These are phyloP conservation scores for Nakazawaea pomicola DNA, from an alignment of 805 yeast species.

Conservation along the genomic window DNA sequence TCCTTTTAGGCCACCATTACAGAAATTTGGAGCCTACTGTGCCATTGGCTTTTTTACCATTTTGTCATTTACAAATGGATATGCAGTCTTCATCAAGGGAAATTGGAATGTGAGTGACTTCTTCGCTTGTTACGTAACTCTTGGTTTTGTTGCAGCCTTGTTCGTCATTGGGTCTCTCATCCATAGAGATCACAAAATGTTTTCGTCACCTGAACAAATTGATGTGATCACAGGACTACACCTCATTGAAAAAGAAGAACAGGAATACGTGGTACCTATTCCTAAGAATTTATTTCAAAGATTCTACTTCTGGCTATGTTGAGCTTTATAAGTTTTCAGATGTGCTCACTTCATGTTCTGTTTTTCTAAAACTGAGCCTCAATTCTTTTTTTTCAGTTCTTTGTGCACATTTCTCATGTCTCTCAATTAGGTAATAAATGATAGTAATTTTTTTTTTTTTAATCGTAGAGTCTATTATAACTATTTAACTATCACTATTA, in stretches of 20 bases:
- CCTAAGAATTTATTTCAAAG: slow-evolving; percentile 38
- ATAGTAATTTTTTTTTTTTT: too few species aligned
- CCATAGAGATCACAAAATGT: slow-evolving; percentile 43
- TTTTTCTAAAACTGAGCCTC: neutral
- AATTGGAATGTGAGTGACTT: slow-evolving; percentile 51
- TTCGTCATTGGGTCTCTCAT: slow-evolving; percentile 18
- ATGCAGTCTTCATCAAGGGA: slow-evolving; percentile 53
- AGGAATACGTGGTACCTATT: slow-evolving; percentile 23
- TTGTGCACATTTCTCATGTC: too few species aligned
- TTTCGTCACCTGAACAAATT: slow-evolving; percentile 49
- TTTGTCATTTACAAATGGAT: slow-evolving; percentile 66
- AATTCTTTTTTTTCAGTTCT: too few species aligned
- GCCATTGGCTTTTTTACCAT: slow-evolving; percentile 44
- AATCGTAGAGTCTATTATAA: too few species aligned
- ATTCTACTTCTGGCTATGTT: slow-evolving; percentile 49
- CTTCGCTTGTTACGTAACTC: slow-evolving; percentile 66
- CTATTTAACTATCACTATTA: too few species aligned
- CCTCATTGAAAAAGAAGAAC: slow-evolving; percentile 51
- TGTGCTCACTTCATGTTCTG: neutral
- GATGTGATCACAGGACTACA: slow-evolving; percentile 62
- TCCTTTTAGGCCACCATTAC: slow-evolving; percentile 51
- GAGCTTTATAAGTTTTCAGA: slow-evolving; percentile 5
- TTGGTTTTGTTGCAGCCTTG: slow-evolving; percentile 49
- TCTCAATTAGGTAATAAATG: too few species aligned
- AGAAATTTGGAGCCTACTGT: slow-evolving; percentile 54